A percentile compares a stretch with the other conserved stretches of the same genome.
These are phyloP conservation scores for Cetradonia linearis DNA, from an alignment of 495 filamentous ascomycete genomes.

Conservation along the genomic window DNA sequence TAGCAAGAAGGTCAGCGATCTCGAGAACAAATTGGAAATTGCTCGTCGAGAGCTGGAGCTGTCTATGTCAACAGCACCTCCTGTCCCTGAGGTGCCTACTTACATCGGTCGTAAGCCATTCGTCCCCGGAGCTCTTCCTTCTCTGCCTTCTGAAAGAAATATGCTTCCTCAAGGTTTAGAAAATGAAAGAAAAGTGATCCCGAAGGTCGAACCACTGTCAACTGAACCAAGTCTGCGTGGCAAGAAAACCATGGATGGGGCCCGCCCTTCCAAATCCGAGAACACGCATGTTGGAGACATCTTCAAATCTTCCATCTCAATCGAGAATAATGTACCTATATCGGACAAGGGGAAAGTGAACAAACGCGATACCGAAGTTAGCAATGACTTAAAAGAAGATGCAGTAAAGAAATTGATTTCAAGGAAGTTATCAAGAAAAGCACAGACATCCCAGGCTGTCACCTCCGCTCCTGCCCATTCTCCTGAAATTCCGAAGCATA, in stretches of 20 bases:
- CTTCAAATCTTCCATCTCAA: neutral
- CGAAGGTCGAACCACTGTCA: neutral
- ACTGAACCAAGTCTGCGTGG: neutral
- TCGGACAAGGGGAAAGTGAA: neutral
- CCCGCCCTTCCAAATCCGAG: neutral
- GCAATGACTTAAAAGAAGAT: neutral
- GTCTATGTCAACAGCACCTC: slow-evolving; percentile 35
- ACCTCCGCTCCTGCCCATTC: neutral
- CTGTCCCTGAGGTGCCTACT: slow-evolving; percentile 27
- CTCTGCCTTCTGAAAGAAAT: slow-evolving; percentile 48
- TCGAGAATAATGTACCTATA: neutral
- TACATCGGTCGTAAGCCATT: slow-evolving; percentile 41
- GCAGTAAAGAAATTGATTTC: neutral
- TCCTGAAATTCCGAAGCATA: slow-evolving; percentile 1
- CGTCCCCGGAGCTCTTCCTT: slow-evolving; percentile 45
- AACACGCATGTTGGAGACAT: neutral
- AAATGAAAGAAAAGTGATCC: neutral
- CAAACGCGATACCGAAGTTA: neutral
- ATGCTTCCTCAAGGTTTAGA: neutral
- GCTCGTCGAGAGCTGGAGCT: slow-evolving; percentile 50
- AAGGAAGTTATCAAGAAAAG: neutral
- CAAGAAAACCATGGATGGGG: neutral
- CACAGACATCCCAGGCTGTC: neutral
- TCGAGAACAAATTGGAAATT: slow-evolving; percentile 50
- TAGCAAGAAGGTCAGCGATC: slow-evolving; percentile 53